Base-by-base conservation (phyloP, 139 green algal species). In the Mychonastes homosphaera region DNA sequence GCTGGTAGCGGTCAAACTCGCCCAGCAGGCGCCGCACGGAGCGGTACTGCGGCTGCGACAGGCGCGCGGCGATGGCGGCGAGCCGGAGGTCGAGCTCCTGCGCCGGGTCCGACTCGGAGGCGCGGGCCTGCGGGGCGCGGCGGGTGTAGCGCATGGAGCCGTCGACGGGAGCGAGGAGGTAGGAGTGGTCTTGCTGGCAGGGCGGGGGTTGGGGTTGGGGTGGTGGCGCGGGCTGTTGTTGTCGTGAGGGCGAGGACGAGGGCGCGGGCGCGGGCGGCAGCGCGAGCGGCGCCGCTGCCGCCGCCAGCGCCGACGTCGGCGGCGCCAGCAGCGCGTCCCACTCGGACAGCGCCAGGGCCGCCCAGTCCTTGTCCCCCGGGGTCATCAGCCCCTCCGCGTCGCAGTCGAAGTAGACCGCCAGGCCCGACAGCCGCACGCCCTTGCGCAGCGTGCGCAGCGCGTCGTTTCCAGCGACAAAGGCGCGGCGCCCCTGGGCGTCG, bases 401-500 rank as follows among this genome's bases (percentile, higher is more conserved):
- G 19, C 81, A 79, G 49, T 95, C 87, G 77, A 93, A 90, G 70
- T 95, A 95, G 2, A 86, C 10, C 5, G 71, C 69, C 39, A 92
- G 70, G 28, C 78, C 68, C 19, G 59, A 47, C 35, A 95, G 73
- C 19, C 64, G 27, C 19, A 87, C 66, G 4, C 80, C 69, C 77
- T 97, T 97, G 38, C 90, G 64, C 48, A 97, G 73, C 52, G 84
- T 69, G 6, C 83, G 63, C 35, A 95, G 59, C 3, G 83, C 74
- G 35, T 58, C 51, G 47, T 83, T 73, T 15, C 65, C 58, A 3
- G 76, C 84, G 3, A 95, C 78, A 64, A 97, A 98, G 0, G 83
- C 73, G 33, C 82, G 57, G 32, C 71, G 48, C 5, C 86, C 84
- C 34, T 60, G 52, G 36, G 87, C 84, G 56, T 97, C 84, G 6